phyloP scores from a whole-genome alignment of 148 eudicot genomes.

The Chenopodium album region DNA sequence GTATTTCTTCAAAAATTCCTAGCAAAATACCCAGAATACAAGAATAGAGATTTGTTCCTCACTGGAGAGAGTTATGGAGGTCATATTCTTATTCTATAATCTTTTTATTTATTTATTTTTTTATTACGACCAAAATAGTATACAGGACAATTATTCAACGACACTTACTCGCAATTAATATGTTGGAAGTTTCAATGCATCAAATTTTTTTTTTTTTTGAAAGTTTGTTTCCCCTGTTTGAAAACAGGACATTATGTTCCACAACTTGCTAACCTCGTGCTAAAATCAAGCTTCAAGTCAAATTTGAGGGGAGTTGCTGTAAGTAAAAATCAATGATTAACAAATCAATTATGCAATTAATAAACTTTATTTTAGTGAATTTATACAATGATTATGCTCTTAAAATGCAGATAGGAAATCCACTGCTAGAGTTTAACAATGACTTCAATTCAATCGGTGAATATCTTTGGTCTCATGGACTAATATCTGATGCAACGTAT shows the following conservation, averaged over 20 bases:
- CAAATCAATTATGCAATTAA: background rate
- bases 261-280: constrained; percentile 61
- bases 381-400: too few species aligned
- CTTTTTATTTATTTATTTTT: background rate
- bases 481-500: constrained; percentile 67
- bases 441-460: constrained; percentile 62
- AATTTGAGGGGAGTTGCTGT: constrained; percentile 82
- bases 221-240: constrained; percentile 8
- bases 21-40: constrained; percentile 60
- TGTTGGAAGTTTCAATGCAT: too few species aligned
- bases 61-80: constrained; percentile 82
- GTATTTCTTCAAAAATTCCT: constrained; percentile 61
- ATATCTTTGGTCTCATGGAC: constrained; percentile 74
- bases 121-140: background rate
- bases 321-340: constrained; percentile 15
- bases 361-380: too few species aligned
- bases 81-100: constrained; percentile 6
- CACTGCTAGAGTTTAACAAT: constrained; percentile 64
- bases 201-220: too few species aligned
- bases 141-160: background rate
- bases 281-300: constrained; percentile 43
- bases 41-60: constrained; percentile 54
- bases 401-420: constrained; percentile 68
- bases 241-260: constrained; percentile 86
- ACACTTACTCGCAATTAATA: too few species aligned